Base-by-base conservation (phyloP, 192 early-diverging fungal genomes). In the Dissophora globulifera region DNA sequence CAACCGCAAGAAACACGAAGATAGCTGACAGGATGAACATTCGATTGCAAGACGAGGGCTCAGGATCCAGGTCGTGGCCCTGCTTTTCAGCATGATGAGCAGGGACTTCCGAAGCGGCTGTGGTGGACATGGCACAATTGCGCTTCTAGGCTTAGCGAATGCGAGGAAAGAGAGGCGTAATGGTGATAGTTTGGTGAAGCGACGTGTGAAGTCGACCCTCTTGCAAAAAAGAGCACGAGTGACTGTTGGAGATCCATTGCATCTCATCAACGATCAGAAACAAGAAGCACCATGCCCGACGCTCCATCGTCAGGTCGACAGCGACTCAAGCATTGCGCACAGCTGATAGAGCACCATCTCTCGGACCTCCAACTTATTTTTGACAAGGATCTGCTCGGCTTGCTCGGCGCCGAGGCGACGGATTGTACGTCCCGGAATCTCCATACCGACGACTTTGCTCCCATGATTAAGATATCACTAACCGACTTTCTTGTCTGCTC, bases 341-440 rank as follows among this genome's bases (percentile, higher is more conserved):
- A 22, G 13, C 64, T 67, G 13, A 76, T 76, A 27, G 31, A 62
- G 38, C 63, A 58, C 17, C 62, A 62, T 38, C 64, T 76, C 58
- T 60, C 72, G 11, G 72, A 76, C 47, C 46, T 76, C 8, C 42
- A 76, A n/a, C 35, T 76, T 15, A 60, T 76, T 43, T 76, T 76
- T 48, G 63, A 76, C 47, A 61, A 66, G 22, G 46, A 67, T 26
- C 58, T 76, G 1, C 57, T 47, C 31, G 19, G 20, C 11, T 33
- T 42, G 15, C 41, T 76, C 35, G 72, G 72, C 16, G 46, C 56
- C 4, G 58, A 61, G 11, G 72, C 58, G 17, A 62, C 64, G 13
- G 26, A 76, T 56, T 76, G 72, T 76, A 67, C 35, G 45, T 38
- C 4, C 9, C 13, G 35, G 7, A 38, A 6, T 9, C 35, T 38